A percentile compares a stretch with the other conserved stretches of the same genome.
These are phyloP conservation scores for Penicillium sp. DNA, from an alignment of 2,329 filamentous ascomycete genomes.

Conservation along the genomic window DNA sequence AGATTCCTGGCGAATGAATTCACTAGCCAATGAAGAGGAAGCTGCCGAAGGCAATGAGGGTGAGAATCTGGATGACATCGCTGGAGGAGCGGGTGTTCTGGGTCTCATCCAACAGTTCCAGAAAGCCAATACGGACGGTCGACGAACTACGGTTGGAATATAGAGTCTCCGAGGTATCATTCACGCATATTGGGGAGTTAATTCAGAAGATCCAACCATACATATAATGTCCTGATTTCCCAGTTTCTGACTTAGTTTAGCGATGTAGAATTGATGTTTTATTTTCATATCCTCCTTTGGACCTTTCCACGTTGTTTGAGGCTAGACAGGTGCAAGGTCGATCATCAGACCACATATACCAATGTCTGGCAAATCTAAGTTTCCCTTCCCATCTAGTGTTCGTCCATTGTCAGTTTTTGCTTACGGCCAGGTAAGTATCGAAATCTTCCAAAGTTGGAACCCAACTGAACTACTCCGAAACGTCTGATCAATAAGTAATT, in stretches of 20 bases:
- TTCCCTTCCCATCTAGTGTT: no score
- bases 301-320: not conserved
- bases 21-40: slow-evolving; percentile 36
- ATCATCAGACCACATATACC: no score
- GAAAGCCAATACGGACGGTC: slow-evolving; percentile 51
- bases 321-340: not conserved
- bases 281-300: not conserved
- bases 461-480: not conserved
- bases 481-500: not conserved
- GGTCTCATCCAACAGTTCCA: slow-evolving; percentile 68
- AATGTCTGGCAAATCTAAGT: no score
- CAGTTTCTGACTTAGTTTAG: not conserved
- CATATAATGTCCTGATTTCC: not conserved
- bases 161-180: slow-evolving; percentile 10
- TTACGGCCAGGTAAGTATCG: no score
- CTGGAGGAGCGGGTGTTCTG: slow-evolving; percentile 58
- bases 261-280: not conserved
- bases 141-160: slow-evolving; percentile 38
- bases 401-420: no score
- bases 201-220: not conserved
- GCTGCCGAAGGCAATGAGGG: slow-evolving; percentile 48
- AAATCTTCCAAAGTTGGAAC: not conserved
- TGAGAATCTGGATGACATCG: slow-evolving; percentile 49
- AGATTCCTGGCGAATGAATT: slow-evolving; percentile 51
- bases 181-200: not conserved